Base-by-base conservation (phyloP, 495 filamentous ascomycete genomes). In the Neurospora cerealis region DNA sequence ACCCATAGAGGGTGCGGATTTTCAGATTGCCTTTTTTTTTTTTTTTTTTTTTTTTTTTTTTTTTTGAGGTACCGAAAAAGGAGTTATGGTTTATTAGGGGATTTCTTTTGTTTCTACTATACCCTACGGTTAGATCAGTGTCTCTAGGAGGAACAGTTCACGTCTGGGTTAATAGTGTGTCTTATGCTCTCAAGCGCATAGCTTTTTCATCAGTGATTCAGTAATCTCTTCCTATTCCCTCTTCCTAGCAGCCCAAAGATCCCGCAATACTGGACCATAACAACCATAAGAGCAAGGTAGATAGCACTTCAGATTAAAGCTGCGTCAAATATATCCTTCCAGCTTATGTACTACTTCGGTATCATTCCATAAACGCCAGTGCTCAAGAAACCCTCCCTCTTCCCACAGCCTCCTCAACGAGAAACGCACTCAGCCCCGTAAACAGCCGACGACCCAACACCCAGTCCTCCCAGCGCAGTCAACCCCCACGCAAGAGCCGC, bases 401-500 rank as follows among this genome's bases (percentile, higher is more conserved):
- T 11, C 54, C 6, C 48, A 28, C 21, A 60, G 5, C 24, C 54
- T 62, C 54, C 34, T 79, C 73, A 87, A 70, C 82, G 79, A 15
- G 81, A 77, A 54, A 81, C 73, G 34, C 83, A 80, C 79, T 86
- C 85, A 6, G 78, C 85, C 5, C 83, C 85, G 70, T 82, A 84
- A 8, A 87, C 83, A 37, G 79, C 81, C 32, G 83, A 79, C 72
- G 77, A 80, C 7, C 81, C 83, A 9, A 77, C 73, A 1, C 83
- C 83, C n/a, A 86, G 73, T 3, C 85, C 85, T 1, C 82, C 82
- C 42, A 84, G 71, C 24, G 78, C 78, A 4, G 81, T 82, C 72
- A 85, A 71, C 3, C 81, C 82, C 85, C 85, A 86, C 6, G 83
- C 81, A 6, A 87, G 76, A 39, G 85, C 79, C 4, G 79, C 81